Evolutionary conservation across 345 rosid species (phyloP).

Genomic region (Camelina sativa): DNA sequence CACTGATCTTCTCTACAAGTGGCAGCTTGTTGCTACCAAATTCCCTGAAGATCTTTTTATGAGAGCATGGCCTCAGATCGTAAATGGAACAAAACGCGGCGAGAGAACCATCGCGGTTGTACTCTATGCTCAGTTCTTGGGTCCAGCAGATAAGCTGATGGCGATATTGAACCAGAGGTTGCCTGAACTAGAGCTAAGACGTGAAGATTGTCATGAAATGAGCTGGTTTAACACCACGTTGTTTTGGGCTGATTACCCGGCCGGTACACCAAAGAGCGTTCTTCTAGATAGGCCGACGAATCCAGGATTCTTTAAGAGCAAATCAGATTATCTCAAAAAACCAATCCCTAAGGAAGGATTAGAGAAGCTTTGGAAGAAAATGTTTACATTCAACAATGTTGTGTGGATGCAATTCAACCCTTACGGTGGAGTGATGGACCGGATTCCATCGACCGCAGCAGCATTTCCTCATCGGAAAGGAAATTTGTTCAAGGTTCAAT

Average conservation of each 20-base stretch:
- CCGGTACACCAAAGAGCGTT: slow-evolving; percentile 34
- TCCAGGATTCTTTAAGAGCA: slow-evolving; percentile 44
- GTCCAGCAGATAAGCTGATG: slow-evolving; percentile 39
- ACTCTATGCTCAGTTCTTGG: slow-evolving; percentile 49
- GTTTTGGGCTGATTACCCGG: slow-evolving; percentile 43
- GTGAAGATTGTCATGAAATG: slow-evolving; percentile 49
- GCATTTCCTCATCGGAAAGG: slow-evolving; percentile 63
- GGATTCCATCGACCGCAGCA: slow-evolving; percentile 44
- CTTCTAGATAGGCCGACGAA: slow-evolving; percentile 44
- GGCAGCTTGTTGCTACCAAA: slow-evolving; percentile 47
- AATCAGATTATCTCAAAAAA: slow-evolving; percentile 47
- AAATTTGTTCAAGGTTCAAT: slow-evolving; percentile 47
- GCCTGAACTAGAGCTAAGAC: slow-evolving; percentile 48
- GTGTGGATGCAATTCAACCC: slow-evolving; percentile 49
- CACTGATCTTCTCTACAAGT: slow-evolving; percentile 39
- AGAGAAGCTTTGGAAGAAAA: slow-evolving; percentile 44
- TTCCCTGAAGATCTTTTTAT: slow-evolving; percentile 44
- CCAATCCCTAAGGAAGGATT: slow-evolving; percentile 40
- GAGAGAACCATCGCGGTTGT: slow-evolving; percentile 43
- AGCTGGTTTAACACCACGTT: slow-evolving; percentile 49
- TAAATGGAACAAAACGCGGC: slow-evolving; percentile 27
- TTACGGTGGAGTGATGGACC: slow-evolving; percentile 57
- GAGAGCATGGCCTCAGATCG: slow-evolving; percentile 39
- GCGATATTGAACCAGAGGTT: slow-evolving; percentile 33
- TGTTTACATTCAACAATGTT: slow-evolving; percentile 32